Conservation (phyloP, 768 basidiomycete species). For the Podaxis carcinomalis region DNA sequence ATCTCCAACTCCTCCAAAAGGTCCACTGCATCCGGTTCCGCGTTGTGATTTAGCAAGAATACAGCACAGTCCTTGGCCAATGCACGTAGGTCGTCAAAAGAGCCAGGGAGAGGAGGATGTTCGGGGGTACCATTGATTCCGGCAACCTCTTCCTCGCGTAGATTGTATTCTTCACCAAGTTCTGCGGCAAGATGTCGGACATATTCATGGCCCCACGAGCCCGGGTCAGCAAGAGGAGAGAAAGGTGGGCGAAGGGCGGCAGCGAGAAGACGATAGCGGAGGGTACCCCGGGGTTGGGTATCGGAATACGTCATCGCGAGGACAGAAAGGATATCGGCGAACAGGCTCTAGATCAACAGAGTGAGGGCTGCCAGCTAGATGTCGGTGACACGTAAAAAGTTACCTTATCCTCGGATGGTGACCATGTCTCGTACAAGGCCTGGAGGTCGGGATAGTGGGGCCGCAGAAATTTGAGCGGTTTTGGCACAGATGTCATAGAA, state of each 20-base stretch:
- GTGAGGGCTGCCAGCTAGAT: slow-evolving; percentile 12
- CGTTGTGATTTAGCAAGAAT: slow-evolving; percentile 91
- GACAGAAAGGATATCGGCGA: slow-evolving; percentile 96
- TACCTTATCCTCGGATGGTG: slow-evolving; percentile 75
- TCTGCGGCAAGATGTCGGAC: slow-evolving; percentile 96
- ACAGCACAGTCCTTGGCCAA: slow-evolving; percentile 82
- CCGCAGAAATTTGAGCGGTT: slow-evolving; percentile 96
- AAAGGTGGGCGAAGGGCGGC: slow-evolving; percentile 61
- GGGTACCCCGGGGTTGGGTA: slow-evolving; percentile 92
- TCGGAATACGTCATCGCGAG: slow-evolving; percentile 99
- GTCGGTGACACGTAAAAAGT: not conserved
- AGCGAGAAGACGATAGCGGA: slow-evolving; percentile 86
- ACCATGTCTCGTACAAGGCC: slow-evolving; percentile 78
- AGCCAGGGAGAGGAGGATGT: slow-evolving; percentile 42
- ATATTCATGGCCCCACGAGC: slow-evolving; percentile 99
- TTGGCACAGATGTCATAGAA: slow-evolving; percentile 98
- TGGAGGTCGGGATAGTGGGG: slow-evolving; percentile 90
- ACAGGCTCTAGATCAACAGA: slow-evolving; percentile 60
- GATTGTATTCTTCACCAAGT: slow-evolving; percentile 86
- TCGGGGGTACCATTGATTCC: slow-evolving; percentile 23
- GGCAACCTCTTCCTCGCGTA: slow-evolving; percentile 49
- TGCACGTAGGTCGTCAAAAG: slow-evolving; percentile 67
- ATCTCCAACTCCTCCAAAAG: slow-evolving; percentile 91
- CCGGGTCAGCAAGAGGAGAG: slow-evolving; percentile 78
- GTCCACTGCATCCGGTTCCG: slow-evolving; percentile 98